Evolutionary conservation across 305 asterid genomes (phyloP), one percentile per base, ranked within the genome.

Genomic region (Rubia occidens): DNA sequence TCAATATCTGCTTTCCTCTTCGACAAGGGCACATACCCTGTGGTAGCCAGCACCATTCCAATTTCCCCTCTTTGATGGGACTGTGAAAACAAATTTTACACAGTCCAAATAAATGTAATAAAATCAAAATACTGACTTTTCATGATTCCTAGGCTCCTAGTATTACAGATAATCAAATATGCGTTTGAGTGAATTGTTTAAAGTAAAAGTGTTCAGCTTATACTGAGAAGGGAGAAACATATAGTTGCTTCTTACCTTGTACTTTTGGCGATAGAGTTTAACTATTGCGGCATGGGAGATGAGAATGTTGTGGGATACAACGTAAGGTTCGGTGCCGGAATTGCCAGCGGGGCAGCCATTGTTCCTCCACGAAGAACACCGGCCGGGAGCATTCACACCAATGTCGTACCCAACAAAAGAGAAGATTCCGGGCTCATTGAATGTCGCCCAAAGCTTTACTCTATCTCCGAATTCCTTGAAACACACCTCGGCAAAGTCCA

Each of bases 401-500:
- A 69, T 39, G 37, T 65, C 79, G 15, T 87, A 87, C 11, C 94
- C 94, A 14, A 78, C 79, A 1, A 72, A 1, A 2, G 75, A 44
- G 72, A 77, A 80, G 42, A 80, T 54, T 21, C 76, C 9, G 84
- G 78, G 35, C 35, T 32, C 35, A 32, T 32, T 32, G 35, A 32
- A 32, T 32, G 35, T 3, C 4, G 35, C 35, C 90, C 94, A 87
- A 66, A 78, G 32, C 74, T 75, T 76, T 45, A 85, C 86, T 74
- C 94, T 69, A 45, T 87, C 90, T 0, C 94, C 90, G 15, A 87
- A 87, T 74, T 79, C 87, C 71, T 76, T 83, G 51, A 87, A 87
- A 74, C 90, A 85, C 17, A 78, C 66, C 49, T 87, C 83, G 0
- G 88, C 90, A 40, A 43, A 87, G 42, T 74, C 86, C 39, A 55